Evolutionary conservation across 2,329 filamentous ascomycete genomes (phyloP), one percentile per base, ranked within the genome.

Genomic region (Apiospora saccharicola): DNA sequence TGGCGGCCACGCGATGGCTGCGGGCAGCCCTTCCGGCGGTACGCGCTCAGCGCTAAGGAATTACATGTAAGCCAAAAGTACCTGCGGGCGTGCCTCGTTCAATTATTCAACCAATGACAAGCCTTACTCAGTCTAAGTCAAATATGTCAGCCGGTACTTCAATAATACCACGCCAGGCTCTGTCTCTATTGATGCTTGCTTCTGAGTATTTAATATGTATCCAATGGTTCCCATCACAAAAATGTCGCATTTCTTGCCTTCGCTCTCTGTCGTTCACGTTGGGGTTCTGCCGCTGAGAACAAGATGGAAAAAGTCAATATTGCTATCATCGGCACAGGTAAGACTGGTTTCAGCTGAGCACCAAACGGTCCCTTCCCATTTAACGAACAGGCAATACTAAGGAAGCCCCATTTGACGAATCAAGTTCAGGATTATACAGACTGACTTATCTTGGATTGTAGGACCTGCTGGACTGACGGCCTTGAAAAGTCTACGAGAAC

Each of bases 401-500:
- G 26, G 26, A 30, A 30, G 26, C 26, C 26, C 26, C 1, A 4
- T 3, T 6, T n/a, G 3, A 6, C 7, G 12, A 4, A 13, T 22
- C 24, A 61, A 61, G 6, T 22, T 14, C 26, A 34, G 22, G 6
- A 22, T 2, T 1, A 22, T 26, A 1, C 1, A 19, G 3, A 34
- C 26, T 57, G 26, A 61, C 26, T 24, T 34, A 0, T 8, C 26
- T 61, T 34, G 26, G 8, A 61, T 22, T 22, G 1, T 13, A 82
- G 82, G 82, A 19, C 78, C 78, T 0, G 76, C 82, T 4, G 84
- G 84, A 57, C 78, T 85, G 16, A 78, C 82, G 22, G 79, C 84
- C 16, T 77, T 85, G 69, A 87, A 86, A 76, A 83, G 83, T 49
- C 74, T 86, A 24, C 75, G 81, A 2, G 84, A 86, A 71, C 83